Percentiles rank a stretch among this genome's conserved stretches.
These are phyloP conservation scores for Rhypophila decipiens DNA, from an alignment of 495 filamentous ascomycete species.

Conservation along the genomic window DNA sequence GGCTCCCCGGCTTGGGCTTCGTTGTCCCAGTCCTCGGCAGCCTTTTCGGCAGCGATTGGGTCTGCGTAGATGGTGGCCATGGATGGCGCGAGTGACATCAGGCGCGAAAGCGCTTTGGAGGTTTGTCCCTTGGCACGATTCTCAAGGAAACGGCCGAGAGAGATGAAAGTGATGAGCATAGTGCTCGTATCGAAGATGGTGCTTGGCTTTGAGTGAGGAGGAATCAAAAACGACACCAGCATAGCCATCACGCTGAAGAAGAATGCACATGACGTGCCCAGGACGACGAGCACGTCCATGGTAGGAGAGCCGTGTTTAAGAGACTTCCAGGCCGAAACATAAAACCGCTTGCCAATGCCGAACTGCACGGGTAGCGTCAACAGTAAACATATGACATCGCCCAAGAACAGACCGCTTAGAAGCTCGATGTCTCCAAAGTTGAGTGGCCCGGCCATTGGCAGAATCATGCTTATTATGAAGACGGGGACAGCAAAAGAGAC, in stretches of 20 bases:
- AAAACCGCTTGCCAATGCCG: slow-evolving; percentile 90
- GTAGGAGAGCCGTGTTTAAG: slow-evolving; percentile 84
- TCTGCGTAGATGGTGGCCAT: slow-evolving; percentile 99
- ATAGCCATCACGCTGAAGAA: slow-evolving; percentile 93
- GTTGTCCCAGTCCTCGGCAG: slow-evolving; percentile 69
- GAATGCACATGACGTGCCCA: slow-evolving; percentile 95
- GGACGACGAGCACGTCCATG: slow-evolving; percentile 94
- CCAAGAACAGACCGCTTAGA: slow-evolving; percentile 73
- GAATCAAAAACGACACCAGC: slow-evolving; percentile 64
- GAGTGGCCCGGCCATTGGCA: slow-evolving; percentile 68
- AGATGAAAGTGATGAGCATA: slow-evolving; percentile 97
- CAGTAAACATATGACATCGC: slow-evolving; percentile 73
- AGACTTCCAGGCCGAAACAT: slow-evolving; percentile 82
- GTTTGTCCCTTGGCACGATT: slow-evolving; percentile 96
- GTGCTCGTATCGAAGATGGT: slow-evolving; percentile 97
- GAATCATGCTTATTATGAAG: slow-evolving; percentile 84
- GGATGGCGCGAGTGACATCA: slow-evolving; percentile 93
- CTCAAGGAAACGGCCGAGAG: slow-evolving; percentile 84
- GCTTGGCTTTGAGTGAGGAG: slow-evolving; percentile 67
- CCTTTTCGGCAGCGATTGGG: slow-evolving; percentile 86
- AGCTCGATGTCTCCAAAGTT: slow-evolving; percentile 67
- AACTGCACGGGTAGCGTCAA: slow-evolving; percentile 95
- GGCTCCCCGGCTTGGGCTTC: slow-evolving; percentile 28
- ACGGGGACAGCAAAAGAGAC: slow-evolving; percentile 82
- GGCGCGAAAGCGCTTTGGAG: slow-evolving; percentile 83